Base-by-base conservation (phyloP, 371 early-diverging fungal species). In the Catenaria anguillulae region DNA sequence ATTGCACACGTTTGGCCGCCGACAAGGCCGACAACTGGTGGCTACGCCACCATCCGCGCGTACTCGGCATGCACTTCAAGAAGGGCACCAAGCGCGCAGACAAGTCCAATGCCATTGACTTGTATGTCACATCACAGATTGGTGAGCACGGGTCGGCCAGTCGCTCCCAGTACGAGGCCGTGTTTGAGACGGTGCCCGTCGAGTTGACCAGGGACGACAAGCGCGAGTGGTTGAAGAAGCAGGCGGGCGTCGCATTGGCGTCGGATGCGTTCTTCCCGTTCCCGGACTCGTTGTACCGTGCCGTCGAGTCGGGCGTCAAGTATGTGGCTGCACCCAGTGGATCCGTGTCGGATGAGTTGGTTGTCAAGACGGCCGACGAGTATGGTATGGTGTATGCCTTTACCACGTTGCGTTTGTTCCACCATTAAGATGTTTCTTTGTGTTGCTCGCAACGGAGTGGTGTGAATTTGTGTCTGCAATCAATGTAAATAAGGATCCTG, bases 191-290 rank as follows among this genome's bases (percentile, higher is more conserved):
- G 29, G 80, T 90, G 26, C 97, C 97, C 36, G 79, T 70, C 54
- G 81, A 81, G 17, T 75, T 95, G 66, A 88, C 90, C 19, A 80
- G 75, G 3, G 36, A n/a, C 29, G 84, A 78, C 56, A 92, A 93
- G 72, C 86, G 60, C 17, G 87, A 75, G 63, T 90, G 90, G 78
- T 81, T 87, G 77, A 71, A 70, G 60, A 62, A 79, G 66, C 74
- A 89, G 59, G 71, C 63, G 33, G 89, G 81, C 56, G 87, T 94
- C 36, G 87, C 87, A 17, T 77, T 93, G 12, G 83, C 90, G 2
- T 91, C 91, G 33, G 97, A 97, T 72, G 96, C 96, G 46, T 97
- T 97, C 85, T 97, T 97, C 90, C 97, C 97, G 68, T 97, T 97
- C 84, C 77, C 87, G 15, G 97, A 97, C 75, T 95, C 93, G 68